Evolutionary conservation across 2,329 filamentous ascomycete genomes (phyloP).

Genomic region (Cladosporium sp.): DNA sequence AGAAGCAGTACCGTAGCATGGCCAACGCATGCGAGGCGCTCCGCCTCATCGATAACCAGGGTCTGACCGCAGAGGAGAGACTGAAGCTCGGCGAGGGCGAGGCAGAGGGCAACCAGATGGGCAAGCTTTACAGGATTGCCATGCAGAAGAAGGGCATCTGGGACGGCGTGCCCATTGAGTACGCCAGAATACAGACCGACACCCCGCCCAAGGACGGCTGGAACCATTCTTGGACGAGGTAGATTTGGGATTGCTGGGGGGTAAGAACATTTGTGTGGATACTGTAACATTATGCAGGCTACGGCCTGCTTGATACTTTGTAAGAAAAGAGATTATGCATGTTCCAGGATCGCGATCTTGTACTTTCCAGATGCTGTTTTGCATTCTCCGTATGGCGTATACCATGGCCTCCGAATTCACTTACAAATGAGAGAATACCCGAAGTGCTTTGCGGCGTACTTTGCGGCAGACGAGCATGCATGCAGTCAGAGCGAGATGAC

Average conservation of each 20-base stretch:
- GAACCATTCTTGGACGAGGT: slow-evolving; percentile 87
- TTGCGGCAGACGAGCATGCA: too few species aligned
- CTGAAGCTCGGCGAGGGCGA: slow-evolving; percentile 17
- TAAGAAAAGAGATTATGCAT: too few species aligned
- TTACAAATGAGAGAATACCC: too few species aligned
- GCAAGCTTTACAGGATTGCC: slow-evolving; percentile 76
- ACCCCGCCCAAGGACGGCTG: slow-evolving; percentile 73
- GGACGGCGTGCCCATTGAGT: slow-evolving; percentile 83
- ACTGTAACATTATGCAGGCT: too few species aligned
- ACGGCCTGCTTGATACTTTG: too few species aligned
- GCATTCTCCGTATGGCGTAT: too few species aligned
- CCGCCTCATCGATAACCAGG: slow-evolving; percentile 45
- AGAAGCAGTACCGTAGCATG: slow-evolving; percentile 79
- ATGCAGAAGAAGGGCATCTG: slow-evolving; percentile 89
- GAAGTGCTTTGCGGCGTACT: too few species aligned
- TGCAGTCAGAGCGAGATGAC: too few species aligned
- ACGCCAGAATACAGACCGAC: slow-evolving; percentile 79
- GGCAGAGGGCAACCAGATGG: slow-evolving; percentile 50
- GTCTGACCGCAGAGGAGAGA: slow-evolving; percentile 32
- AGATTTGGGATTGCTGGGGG: neutral
- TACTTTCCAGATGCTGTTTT: too few species aligned
- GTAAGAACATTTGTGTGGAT: too few species aligned
- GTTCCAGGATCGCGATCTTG: too few species aligned
- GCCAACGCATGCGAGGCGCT: slow-evolving; percentile 80
- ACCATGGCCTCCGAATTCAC: too few species aligned